phyloP scores from a whole-genome alignment of 306 rosid genomes.

The Lathyrus tuberosus region DNA sequence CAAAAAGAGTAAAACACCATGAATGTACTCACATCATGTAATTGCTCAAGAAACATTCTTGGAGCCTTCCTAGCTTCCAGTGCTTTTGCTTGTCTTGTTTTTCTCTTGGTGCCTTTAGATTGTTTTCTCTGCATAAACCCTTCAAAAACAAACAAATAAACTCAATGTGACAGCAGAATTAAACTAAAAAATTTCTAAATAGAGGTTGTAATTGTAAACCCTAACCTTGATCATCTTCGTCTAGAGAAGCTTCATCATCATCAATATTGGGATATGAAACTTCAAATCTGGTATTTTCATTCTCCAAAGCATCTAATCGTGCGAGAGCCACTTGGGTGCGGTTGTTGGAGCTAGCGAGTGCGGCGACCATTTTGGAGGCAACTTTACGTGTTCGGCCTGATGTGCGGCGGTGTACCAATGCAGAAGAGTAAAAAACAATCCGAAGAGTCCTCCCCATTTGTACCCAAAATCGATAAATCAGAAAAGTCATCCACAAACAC shows the following conservation, averaged over 20 bases:
- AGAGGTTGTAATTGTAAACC: no score
- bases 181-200: no score
- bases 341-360: slow-evolving; percentile 80
- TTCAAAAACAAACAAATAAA: slow-evolving; percentile 28
- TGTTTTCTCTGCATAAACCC: slow-evolving; percentile 74
- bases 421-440: no score
- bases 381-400: slow-evolving; percentile 86
- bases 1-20: slow-evolving; percentile 7
- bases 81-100: slow-evolving; percentile 94
- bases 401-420: slow-evolving; percentile 75
- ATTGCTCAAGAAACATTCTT: slow-evolving; percentile 86
- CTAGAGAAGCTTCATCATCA: slow-evolving; percentile 79
- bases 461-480: slow-evolving; percentile 48
- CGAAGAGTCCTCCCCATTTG: slow-evolving; percentile 59
- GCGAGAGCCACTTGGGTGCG: slow-evolving; percentile 88
- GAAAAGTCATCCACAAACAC: slow-evolving; percentile 80
- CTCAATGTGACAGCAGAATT: neutral
- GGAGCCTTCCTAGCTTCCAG: slow-evolving; percentile 95
- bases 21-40: slow-evolving; percentile 74
- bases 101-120: slow-evolving; percentile 84
- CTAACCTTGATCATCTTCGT: slow-evolving; percentile 85
- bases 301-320: slow-evolving; percentile 89
- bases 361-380: slow-evolving; percentile 84
- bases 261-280: slow-evolving; percentile 60
- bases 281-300: slow-evolving; percentile 81